These are phyloP conservation scores for Trichoderma semiorbis DNA, from an alignment of 2,329 filamentous ascomycete genomes.

Conservation along the genomic window DNA sequence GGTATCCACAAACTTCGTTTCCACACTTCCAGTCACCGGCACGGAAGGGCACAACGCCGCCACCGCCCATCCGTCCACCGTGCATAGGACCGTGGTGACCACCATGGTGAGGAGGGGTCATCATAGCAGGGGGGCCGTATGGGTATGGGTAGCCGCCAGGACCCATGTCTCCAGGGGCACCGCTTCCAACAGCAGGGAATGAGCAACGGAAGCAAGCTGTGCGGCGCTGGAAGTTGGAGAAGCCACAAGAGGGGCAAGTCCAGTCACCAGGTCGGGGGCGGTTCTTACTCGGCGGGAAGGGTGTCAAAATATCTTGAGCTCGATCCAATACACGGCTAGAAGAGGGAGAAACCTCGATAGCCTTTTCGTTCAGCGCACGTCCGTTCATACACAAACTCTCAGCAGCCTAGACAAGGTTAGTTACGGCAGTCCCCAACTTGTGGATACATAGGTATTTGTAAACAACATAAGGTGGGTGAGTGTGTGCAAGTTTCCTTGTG, in stretches of 20 bases:
- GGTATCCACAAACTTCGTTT: constrained; percentile 93
- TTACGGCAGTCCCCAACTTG: not conserved
- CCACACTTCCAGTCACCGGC: constrained; percentile 99
- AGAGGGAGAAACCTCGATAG: constrained; percentile 96
- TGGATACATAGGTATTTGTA: not conserved
- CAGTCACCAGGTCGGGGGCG: constrained; percentile 94
- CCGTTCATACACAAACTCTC: constrained; percentile 99
- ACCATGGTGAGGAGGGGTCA: constrained; percentile 74
- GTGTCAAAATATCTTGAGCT: constrained; percentile 91
- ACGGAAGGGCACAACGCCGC: constrained; percentile 90
- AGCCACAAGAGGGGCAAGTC: constrained; percentile 98
- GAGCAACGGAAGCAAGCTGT: constrained; percentile 99
- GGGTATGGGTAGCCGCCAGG: constrained; percentile 56
- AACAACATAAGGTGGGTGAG: not conserved
- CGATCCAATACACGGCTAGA: constrained; percentile 95
- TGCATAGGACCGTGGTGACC: constrained; percentile 57
- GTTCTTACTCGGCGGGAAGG: constrained; percentile 98
- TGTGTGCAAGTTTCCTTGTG: not conserved
- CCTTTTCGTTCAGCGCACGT: constrained; percentile 95
- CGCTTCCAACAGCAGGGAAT: constrained; percentile 85
- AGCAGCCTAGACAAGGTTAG: constrained; percentile 63
- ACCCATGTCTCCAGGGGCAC: constrained; percentile 63
- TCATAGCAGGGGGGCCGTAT: constrained; percentile 73
- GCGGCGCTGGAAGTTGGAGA: constrained; percentile 98
- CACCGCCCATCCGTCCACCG: constrained; percentile 71